These are phyloP conservation scores for Hanseniaspora occidentalis DNA, from an alignment of 805 yeast species.

Conservation along the genomic window DNA sequence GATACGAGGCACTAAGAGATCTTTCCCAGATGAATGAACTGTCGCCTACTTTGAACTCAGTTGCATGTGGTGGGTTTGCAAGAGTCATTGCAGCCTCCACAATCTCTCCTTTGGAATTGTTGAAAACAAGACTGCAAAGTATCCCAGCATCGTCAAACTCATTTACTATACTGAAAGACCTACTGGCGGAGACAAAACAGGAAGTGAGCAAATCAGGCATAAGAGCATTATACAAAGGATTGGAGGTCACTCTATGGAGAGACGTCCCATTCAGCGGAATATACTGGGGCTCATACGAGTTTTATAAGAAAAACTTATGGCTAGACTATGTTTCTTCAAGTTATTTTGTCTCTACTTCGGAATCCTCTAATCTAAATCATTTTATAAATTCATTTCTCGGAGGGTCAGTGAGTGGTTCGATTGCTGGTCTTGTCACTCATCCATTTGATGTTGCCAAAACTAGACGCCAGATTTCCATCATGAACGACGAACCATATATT, in stretches of 20 bases:
- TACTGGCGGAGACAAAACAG: conserved; percentile 39
- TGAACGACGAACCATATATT: conserved; percentile 9
- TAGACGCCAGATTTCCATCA: conserved; percentile 56
- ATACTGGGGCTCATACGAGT: conserved; percentile 85
- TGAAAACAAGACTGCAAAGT: conserved; percentile 86
- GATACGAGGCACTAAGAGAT: conserved; percentile 79
- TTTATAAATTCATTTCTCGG: conserved; percentile 58
- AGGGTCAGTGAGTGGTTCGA: conserved; percentile 73
- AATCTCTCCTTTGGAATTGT: conserved; percentile 76
- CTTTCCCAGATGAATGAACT: conserved; percentile 39
- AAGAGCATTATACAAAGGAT: conserved; percentile 64
- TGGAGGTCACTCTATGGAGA: conserved; percentile 84
- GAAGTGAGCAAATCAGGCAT: conserved; percentile 48
- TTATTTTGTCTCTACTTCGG: conserved; percentile 2
- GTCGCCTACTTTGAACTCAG: conserved; percentile 44
- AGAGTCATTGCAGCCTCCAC: conserved; percentile 72
- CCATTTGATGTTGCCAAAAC: conserved; percentile 98
- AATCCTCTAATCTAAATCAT: conserved; percentile 27
- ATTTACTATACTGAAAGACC: conserved; percentile 27
- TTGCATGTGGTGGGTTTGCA: conserved; percentile 77
- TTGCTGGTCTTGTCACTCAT: conserved; percentile 80
- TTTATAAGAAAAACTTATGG: conserved; percentile 23
- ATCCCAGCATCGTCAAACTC: conserved; percentile 41
- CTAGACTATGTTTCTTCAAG: no score
- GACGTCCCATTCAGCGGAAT: conserved; percentile 96